A percentile compares a stretch with the other conserved stretches of the same genome.
phyloP scores from a whole-genome alignment of 176 grass and related monocot species.

The Cenchrus purpureus region DNA sequence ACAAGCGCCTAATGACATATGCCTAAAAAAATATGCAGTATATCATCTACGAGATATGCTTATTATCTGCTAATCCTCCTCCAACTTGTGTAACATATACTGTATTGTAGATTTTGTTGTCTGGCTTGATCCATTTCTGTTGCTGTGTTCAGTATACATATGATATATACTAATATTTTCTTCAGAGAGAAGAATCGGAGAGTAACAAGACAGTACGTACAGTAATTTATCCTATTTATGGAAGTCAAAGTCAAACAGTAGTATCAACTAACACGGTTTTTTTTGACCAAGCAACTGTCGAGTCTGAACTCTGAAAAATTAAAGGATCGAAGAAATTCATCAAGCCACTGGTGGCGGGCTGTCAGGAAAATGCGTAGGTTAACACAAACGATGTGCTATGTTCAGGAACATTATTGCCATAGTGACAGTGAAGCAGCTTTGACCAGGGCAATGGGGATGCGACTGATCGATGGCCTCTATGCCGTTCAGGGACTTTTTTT shows the following conservation, averaged over 20 bases:
- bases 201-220: not conserved
- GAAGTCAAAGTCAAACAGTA: slow-evolving; percentile 20
- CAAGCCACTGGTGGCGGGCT: slow-evolving; percentile 8
- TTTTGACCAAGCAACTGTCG: slow-evolving; percentile 19
- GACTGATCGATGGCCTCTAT: not conserved
- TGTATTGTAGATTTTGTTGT: not conserved
- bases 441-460: not conserved
- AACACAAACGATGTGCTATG: not conserved
- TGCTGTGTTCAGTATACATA: not conserved
- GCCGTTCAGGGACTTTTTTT: not conserved
- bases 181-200: not conserved
- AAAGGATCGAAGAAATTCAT: not conserved
- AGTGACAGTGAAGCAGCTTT: not conserved
- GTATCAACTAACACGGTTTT: slow-evolving; percentile 11
- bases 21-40: not conserved
- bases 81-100: not conserved
- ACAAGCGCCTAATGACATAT: not conserved
- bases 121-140: not conserved
- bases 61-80: not conserved
- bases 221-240: not conserved
- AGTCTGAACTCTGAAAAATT: slow-evolving; percentile 28
- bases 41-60: not conserved
- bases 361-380: not conserved
- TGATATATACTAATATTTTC: not conserved
- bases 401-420: not conserved